phyloP scores from a whole-genome alignment of 1,139 yeast genomes.

The Suhomyces kunorum region DNA sequence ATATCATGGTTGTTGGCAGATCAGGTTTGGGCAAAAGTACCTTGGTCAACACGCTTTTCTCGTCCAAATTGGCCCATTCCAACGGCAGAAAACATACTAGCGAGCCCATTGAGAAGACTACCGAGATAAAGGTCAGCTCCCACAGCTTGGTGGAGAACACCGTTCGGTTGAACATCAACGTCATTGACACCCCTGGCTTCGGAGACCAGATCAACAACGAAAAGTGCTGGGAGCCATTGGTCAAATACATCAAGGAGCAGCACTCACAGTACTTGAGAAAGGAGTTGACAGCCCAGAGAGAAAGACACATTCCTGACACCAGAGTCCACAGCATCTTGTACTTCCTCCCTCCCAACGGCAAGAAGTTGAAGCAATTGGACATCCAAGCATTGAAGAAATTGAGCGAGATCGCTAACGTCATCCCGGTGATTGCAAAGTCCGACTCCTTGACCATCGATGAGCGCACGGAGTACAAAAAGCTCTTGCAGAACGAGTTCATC shows the following conservation, averaged over 20 bases:
- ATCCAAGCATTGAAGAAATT: conserved; percentile 80
- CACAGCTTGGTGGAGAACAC: conserved; percentile 79
- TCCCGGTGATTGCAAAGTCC: conserved; percentile 92
- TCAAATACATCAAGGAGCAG: conserved; percentile 94
- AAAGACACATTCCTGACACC: conserved; percentile 79
- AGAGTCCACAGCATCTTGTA: conserved; percentile 92
- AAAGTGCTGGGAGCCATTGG: conserved; percentile 95
- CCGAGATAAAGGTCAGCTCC: conserved; percentile 77
- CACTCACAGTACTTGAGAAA: conserved; percentile 90
- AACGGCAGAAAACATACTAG: conserved; percentile 65
- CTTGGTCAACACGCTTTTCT: conserved; percentile 82
- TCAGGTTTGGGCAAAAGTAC: conserved; percentile 96
- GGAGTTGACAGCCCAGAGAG: conserved; percentile 96
- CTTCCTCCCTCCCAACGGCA: conserved; percentile 86
- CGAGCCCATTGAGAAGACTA: conserved; percentile 82
- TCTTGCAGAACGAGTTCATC: conserved; percentile 74
- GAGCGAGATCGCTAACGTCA: conserved; percentile 88
- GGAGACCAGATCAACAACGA: conserved; percentile 97
- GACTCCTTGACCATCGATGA: conserved; percentile 88
- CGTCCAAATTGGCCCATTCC: conserved; percentile 74
- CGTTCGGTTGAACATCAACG: conserved; percentile 80
- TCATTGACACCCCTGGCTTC: conserved; percentile 96
- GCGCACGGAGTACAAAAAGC: conserved; percentile 72
- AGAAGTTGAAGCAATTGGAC: conserved; percentile 80
- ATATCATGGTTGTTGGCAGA: conserved; percentile 91